phyloP scores from a whole-genome alignment of 441 rosid genomes.

The Croton setiger region DNA sequence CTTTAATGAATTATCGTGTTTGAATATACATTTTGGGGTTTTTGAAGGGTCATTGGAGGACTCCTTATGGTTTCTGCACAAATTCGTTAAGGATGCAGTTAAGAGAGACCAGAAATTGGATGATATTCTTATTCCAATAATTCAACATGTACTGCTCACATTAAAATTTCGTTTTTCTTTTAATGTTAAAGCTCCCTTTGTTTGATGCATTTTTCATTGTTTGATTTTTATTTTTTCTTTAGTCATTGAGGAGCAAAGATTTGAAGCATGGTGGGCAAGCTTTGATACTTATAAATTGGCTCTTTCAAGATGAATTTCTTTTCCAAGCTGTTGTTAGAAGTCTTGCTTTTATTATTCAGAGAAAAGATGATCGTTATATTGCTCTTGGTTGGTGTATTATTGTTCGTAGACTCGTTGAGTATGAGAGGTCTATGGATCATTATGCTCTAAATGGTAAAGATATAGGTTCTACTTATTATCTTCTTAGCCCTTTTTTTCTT shows the following conservation, averaged over 20 bases:
- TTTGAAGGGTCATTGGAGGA: constrained; percentile 65
- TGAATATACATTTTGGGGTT: not conserved
- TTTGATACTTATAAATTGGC: constrained; percentile 60
- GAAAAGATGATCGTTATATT: constrained; percentile 65
- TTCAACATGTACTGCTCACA: constrained; percentile 51
- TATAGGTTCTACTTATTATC: constrained; percentile 5
- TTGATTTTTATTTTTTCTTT: constrained; percentile 7
- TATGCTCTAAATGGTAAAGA: constrained; percentile 50
- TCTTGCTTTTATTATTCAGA: constrained; percentile 42
- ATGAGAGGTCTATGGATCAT: constrained; percentile 44
- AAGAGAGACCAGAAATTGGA: constrained; percentile 47
- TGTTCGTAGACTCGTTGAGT: constrained; percentile 58
- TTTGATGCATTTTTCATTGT: not conserved
- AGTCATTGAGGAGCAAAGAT: constrained; percentile 67
- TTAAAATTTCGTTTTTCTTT: not conserved
- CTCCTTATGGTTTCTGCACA: constrained; percentile 58
- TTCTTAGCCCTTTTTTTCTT: not conserved
- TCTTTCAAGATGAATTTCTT: constrained; percentile 65
- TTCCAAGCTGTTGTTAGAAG: constrained; percentile 45
- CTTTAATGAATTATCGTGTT: not conserved
- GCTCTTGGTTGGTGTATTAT: constrained; percentile 90
- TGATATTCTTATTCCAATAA: constrained; percentile 67
- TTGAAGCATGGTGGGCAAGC: constrained; percentile 47
- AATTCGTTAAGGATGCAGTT: constrained; percentile 54
- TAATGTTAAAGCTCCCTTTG: not conserved